A percentile compares a stretch with the other conserved stretches of the same genome.
These are phyloP conservation scores for Fusarium anthophilum DNA, from an alignment of 2,329 filamentous ascomycete species.

Conservation along the genomic window DNA sequence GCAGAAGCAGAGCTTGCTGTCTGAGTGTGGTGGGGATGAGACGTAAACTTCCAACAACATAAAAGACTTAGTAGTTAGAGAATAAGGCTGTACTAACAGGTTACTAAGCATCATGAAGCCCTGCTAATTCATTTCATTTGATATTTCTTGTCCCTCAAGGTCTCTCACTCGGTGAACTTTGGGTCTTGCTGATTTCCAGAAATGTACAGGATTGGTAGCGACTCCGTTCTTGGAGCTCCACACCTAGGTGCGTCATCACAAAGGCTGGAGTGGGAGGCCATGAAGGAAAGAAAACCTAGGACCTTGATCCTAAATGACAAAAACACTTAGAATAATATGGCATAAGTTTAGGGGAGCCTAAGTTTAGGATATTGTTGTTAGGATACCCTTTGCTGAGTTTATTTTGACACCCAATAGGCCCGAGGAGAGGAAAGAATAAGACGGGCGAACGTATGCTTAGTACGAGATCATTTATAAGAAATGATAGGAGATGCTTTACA, in stretches of 20 bases:
- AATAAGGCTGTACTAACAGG: neutral
- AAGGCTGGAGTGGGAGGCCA: conserved; percentile 31
- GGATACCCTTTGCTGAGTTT: neutral
- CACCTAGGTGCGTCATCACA: conserved; percentile 17
- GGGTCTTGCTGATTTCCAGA: neutral
- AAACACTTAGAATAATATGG: neutral
- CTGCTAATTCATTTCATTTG: neutral
- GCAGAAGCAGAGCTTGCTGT: neutral
- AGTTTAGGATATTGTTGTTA: too few species aligned
- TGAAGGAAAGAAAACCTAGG: neutral
- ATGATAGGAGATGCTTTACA: neutral
- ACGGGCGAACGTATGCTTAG: neutral
- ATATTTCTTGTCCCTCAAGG: neutral
- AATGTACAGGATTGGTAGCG: neutral
- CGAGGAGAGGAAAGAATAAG: conserved; percentile 5
- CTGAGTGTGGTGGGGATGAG: neutral
- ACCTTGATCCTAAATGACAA: neutral
- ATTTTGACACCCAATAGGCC: neutral
- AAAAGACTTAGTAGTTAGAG: neutral
- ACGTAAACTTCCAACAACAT: neutral
- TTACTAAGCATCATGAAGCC: too few species aligned
- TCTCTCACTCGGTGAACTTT: neutral
- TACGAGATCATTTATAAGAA: neutral
- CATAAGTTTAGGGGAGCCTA: neutral
- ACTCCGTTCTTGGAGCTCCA: neutral